Evolutionary conservation across 2,329 filamentous ascomycete species (phyloP).

Genomic region (Diplodia sapinea): DNA sequence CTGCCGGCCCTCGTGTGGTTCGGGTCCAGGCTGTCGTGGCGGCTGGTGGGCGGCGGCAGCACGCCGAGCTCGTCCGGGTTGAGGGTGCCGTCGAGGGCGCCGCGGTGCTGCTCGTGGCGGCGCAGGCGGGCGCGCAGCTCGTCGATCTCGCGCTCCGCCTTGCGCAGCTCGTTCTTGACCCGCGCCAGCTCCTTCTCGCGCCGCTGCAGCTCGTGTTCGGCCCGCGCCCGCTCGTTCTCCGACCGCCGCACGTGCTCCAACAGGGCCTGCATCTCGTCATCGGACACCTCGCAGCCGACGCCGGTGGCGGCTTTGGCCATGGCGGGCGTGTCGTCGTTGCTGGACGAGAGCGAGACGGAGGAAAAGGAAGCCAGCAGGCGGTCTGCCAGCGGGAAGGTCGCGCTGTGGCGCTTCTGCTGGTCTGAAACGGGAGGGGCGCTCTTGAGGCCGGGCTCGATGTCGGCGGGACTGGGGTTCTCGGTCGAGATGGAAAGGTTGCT

Average conservation of each 20-base stretch:
- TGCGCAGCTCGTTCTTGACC: conserved; percentile 23
- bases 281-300: conserved; percentile 16
- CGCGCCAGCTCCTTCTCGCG: conserved; percentile 27
- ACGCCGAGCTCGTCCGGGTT: conserved; percentile 9
- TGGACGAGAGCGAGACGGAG: background rate
- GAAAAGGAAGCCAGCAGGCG: conserved; percentile 9
- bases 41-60: conserved; percentile 5
- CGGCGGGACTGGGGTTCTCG: background rate
- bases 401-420: conserved; percentile 9
- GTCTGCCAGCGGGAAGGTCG: conserved; percentile 4
- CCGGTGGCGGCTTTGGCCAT: background rate
- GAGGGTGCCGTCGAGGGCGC: conserved; percentile 10
- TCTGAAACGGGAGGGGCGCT: conserved; percentile 11
- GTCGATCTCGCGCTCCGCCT: conserved; percentile 12
- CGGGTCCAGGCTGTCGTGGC: conserved; percentile 14
- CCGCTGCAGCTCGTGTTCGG: conserved; percentile 11
- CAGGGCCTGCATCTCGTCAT: conserved; percentile 22
- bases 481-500: conserved; percentile 11
- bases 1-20: background rate
- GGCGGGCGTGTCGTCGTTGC: background rate
- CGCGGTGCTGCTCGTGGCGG: background rate
- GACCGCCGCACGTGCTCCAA: conserved; percentile 21
- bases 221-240: conserved; percentile 15
- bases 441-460: conserved; percentile 15
- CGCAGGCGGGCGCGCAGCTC: conserved; percentile 8